phyloP scores from a whole-genome alignment of 2,329 filamentous ascomycete species.

The Tricladium varicosporioides region DNA sequence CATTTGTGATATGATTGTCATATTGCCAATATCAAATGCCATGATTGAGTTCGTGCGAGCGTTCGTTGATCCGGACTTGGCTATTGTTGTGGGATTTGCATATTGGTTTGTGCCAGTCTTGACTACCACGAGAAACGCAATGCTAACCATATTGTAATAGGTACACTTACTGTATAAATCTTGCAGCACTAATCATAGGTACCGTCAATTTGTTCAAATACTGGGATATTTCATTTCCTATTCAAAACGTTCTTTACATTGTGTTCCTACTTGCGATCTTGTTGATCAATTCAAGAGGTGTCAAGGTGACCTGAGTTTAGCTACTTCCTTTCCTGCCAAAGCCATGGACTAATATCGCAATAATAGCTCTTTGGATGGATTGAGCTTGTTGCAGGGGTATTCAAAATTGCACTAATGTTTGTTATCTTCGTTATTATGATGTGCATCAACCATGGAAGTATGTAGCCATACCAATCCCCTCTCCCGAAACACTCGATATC shows the following conservation, averaged over 20 bases:
- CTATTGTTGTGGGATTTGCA: constrained; percentile 34
- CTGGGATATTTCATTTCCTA: constrained; percentile 7
- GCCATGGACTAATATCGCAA: not conserved
- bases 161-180: constrained; percentile 9
- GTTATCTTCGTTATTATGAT: constrained; percentile 13
- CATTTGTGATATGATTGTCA: constrained; percentile 13
- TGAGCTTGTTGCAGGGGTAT: constrained; percentile 8
- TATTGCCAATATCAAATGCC: constrained; percentile 16
- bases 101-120: constrained; percentile 33
- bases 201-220: constrained; percentile 3
- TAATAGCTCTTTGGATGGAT: constrained; percentile 12
- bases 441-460: constrained; percentile 9
- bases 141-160: not conserved
- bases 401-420: constrained; percentile 6
- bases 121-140: not conserved
- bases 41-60: constrained; percentile 36
- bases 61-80: constrained; percentile 39
- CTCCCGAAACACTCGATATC: too few species aligned
- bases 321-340: not conserved
- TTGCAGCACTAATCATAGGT: constrained; percentile 11
- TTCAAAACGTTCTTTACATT: constrained; percentile 4
- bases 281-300: constrained; percentile 3
- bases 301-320: not conserved
- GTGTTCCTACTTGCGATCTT: constrained; percentile 2
- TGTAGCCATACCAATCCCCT: not conserved